Conservation (phyloP, 495 filamentous ascomycete species). For the Xylaria flabelliformis region DNA sequence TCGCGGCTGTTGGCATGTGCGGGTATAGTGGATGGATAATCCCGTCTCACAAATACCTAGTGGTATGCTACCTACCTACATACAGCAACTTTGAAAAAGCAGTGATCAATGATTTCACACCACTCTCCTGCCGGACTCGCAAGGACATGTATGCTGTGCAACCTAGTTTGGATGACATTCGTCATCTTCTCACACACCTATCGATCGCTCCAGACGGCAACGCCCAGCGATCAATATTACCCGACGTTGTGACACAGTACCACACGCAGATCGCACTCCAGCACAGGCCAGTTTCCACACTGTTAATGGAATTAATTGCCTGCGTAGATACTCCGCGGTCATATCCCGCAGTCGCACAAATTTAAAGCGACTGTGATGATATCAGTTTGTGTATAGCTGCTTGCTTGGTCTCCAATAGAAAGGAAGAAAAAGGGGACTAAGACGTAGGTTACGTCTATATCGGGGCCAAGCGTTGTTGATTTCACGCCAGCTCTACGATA, state of each 20-base stretch:
- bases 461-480: constrained; percentile 16
- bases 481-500: background rate
- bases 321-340: background rate
- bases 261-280: constrained; percentile 11
- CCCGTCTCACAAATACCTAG: background rate
- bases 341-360: background rate
- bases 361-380: background rate
- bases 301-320: background rate
- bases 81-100: background rate
- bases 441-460: background rate
- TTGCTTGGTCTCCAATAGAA: background rate
- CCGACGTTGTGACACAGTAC: constrained; percentile 20
- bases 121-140: constrained; percentile 1
- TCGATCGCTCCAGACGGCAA: constrained; percentile 20
- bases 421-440: background rate
- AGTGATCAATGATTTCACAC: background rate
- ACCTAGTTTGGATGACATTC: background rate
- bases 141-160: constrained; percentile 10
- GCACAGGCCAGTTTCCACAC: background rate
- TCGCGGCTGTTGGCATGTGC: constrained; percentile 1
- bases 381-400: background rate
- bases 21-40: background rate
- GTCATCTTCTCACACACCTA: constrained; percentile 4
- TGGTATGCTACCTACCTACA: background rate
- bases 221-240: background rate